Evolutionary conservation across 495 filamentous ascomycete genomes (phyloP).

Genomic region (Mytilinidion resinicola): DNA sequence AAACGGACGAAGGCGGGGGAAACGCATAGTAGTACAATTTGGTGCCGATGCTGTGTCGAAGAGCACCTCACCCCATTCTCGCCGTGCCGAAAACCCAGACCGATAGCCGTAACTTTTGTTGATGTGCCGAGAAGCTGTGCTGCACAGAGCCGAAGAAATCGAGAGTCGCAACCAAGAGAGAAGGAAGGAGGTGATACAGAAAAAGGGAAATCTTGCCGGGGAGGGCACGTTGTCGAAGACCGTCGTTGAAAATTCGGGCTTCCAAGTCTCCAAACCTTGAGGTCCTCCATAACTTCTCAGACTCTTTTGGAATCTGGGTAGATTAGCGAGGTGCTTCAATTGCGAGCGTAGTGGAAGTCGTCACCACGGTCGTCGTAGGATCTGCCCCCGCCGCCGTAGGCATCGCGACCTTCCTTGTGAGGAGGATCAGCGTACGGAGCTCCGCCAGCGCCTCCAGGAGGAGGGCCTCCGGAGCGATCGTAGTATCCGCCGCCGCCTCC

Average conservation of each 20-base stretch:
- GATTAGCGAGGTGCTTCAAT: constrained; percentile 17
- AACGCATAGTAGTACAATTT: constrained; percentile 32
- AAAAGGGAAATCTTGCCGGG: constrained; percentile 1
- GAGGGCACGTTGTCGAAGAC: constrained; percentile 1
- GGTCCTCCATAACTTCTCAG: constrained; percentile 10
- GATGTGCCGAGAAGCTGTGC: constrained; percentile 17
- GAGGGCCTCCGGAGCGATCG: constrained; percentile 20
- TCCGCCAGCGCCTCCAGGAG: constrained; percentile 9
- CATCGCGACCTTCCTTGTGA: constrained; percentile 19
- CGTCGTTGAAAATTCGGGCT: constrained; percentile 6
- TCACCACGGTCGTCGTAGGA: constrained; percentile 31
- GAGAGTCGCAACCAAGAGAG: constrained; percentile 19
- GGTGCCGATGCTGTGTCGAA: constrained; percentile 24
- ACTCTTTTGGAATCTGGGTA: constrained; percentile 25
- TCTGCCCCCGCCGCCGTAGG: constrained; percentile 22
- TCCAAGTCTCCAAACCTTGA: neutral
- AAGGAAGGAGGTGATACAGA: constrained; percentile 23
- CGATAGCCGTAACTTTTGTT: constrained; percentile 20
- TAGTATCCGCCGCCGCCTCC: constrained; percentile 39
- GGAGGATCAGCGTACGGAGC: constrained; percentile 20
- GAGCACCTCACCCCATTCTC: constrained; percentile 17
- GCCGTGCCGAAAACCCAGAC: constrained; percentile 22
- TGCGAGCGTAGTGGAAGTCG: constrained; percentile 15
- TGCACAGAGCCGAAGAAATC: constrained; percentile 19
- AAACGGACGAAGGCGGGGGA: constrained; percentile 1